phyloP scores from a whole-genome alignment of 139 green algal genomes.

The Medakamo hakoo region DNA sequence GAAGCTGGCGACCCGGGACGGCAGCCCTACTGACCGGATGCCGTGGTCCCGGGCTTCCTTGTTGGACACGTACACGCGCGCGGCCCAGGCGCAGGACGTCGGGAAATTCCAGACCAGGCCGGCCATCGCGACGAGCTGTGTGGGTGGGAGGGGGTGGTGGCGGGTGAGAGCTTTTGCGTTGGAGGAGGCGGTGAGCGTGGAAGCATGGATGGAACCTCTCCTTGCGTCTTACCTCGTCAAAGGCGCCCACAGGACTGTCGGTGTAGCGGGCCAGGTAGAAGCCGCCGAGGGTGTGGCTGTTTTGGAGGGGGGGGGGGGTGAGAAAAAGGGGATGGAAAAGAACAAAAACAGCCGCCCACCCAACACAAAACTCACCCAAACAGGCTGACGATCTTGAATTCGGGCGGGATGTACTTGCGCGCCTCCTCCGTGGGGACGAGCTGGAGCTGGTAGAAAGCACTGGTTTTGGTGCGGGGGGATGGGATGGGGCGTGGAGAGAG shows the following conservation, averaged over 20 bases:
- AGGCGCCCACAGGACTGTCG: conserved; percentile 66
- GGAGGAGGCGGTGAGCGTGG: background rate
- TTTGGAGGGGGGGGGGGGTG: background rate
- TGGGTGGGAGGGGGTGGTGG: background rate
- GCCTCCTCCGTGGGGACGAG: conserved; percentile 13
- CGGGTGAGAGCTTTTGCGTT: background rate
- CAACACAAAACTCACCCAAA: conserved; percentile 46
- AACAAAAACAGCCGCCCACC: background rate
- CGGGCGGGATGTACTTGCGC: conserved; percentile 52
- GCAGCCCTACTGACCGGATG: conserved; percentile 49
- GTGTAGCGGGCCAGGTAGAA: conserved; percentile 85
- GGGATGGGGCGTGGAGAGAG: background rate
- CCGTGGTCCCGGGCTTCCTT: conserved; percentile 60
- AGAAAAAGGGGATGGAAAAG: background rate
- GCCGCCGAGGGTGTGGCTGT: conserved; percentile 76
- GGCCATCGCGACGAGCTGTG: conserved; percentile 62
- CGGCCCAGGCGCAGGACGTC: conserved; percentile 87
- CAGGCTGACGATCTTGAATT: conserved; percentile 66
- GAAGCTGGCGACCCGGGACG: conserved; percentile 60
- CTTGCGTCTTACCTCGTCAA: conserved; percentile 58
- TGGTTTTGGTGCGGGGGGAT: background rate
- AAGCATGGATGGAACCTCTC: background rate
- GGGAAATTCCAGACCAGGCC: conserved; percentile 89
- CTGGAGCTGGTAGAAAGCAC: conserved; percentile 17
- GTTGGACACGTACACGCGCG: conserved; percentile 74